Base-by-base conservation (phyloP, 768 basidiomycete genomes). In the Termitomyces sp. region DNA sequence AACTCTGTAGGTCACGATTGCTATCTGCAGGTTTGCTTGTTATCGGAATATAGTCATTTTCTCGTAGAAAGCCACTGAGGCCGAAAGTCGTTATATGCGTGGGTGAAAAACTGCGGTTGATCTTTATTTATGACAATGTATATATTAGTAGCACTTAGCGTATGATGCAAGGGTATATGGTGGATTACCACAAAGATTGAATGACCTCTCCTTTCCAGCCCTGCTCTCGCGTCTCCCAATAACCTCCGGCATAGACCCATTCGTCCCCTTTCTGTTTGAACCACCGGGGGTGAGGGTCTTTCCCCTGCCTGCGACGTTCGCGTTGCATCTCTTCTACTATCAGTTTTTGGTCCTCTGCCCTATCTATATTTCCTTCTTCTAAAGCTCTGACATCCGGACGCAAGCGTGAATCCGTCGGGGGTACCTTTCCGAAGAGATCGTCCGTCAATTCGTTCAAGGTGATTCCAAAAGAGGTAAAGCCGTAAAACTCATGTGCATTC, bases 341-440 rank as follows among this genome's bases (percentile, higher is more conserved):
- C 16, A 76, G 70, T 74, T 96, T 96, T 68, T 89, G 83, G 45
- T 69, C 75, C 67, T 96, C 94, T 3, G 93, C 92, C 45, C 72
- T 66, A 55, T 90, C 86, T 16, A 90, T 66, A 55, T 88, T 74
- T 4, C 92, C 93, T 66, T 90, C 84, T 69, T 96, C 93, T 48
- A 95, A 77, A 6, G 91, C 91, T 18, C 91, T 78, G 49, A 95
- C 88, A 74, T 94, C 92, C 4, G 92, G 89, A 36, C 93, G 83
- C 66, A 82, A 80, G 46, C 93, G 83, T 11, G 94, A 94, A 70
- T 96, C 93, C 6, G 93, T 94, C 1, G 85, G 83, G 11, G 92
- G 89, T 16, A 95, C 74, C 66, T 80, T 85, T 6, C 78, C 83
- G 55, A 79, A 74, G 6, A 92, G 71, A 68, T 91, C 87, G 48